Evolutionary conservation across 371 early-diverging fungal species (phyloP).

Genomic region (Mortierella sp.): DNA sequence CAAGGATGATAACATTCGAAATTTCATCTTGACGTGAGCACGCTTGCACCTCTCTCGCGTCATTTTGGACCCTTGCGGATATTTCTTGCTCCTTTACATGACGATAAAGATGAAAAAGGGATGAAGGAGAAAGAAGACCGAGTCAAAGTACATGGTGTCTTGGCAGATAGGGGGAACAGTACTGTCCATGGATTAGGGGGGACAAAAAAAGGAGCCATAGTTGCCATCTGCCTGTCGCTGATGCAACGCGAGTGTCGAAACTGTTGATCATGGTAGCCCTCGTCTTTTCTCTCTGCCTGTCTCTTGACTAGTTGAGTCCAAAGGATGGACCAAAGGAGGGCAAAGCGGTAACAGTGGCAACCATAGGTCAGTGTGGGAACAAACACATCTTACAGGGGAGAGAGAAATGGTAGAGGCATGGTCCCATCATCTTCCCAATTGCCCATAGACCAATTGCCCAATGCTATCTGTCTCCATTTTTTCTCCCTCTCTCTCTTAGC

Average conservation of each 20-base stretch:
- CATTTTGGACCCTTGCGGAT: no score
- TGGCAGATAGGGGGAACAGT: no score
- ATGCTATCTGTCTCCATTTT: neutral
- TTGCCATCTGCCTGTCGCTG: no score
- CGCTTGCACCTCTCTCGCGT: neutral
- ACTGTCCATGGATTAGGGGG: no score
- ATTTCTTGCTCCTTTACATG: no score
- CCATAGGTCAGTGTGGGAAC: neutral
- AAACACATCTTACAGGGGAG: neutral
- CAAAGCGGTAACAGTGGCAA: neutral
- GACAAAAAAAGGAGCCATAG: no score
- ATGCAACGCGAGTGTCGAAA: no score
- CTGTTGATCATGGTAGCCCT: neutral
- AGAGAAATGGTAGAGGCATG: neutral
- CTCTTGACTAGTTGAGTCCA: neutral
- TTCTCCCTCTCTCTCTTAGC: neutral
- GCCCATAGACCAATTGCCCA: neutral
- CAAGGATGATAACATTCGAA: neutral
- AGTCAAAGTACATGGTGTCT: no score
- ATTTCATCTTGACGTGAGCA: neutral
- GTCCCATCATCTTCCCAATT: neutral
- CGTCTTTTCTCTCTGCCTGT: neutral
- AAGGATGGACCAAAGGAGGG: conserved; percentile 3
- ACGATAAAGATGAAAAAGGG: no score
- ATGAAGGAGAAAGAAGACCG: no score